Evolutionary conservation across 495 filamentous ascomycete genomes (phyloP).

Genomic region (Neurospora sp.): DNA sequence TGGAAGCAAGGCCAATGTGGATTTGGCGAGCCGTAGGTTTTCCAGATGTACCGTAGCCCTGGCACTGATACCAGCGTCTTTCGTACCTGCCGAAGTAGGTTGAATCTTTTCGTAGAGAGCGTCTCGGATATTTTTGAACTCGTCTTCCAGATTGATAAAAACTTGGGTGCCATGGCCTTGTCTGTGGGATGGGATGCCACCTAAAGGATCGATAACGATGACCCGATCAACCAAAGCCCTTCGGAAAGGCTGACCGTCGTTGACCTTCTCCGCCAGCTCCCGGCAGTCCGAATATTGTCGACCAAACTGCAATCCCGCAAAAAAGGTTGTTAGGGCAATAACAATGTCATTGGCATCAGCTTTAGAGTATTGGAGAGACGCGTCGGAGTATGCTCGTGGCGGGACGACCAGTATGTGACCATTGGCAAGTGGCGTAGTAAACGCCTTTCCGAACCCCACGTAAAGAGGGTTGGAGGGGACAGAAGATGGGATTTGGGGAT

Average conservation of each 20-base stretch:
- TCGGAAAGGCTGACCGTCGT: slow-evolving; percentile 33
- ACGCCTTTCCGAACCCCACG: slow-evolving; percentile 39
- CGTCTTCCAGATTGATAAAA: slow-evolving; percentile 93
- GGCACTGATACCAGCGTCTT: neutral
- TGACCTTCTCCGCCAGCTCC: slow-evolving; percentile 32
- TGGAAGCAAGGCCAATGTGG: slow-evolving; percentile 67
- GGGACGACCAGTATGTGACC: slow-evolving; percentile 74
- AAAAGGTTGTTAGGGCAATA: slow-evolving; percentile 59
- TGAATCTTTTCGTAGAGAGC: slow-evolving; percentile 37
- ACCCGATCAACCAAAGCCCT: slow-evolving; percentile 67
- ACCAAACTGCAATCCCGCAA: slow-evolving; percentile 49
- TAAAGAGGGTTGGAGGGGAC: slow-evolving; percentile 20
- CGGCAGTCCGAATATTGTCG: neutral
- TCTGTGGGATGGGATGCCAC: slow-evolving; percentile 69
- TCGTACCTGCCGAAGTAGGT: neutral
- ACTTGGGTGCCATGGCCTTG: slow-evolving; percentile 64
- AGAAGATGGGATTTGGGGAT: slow-evolving; percentile 15
- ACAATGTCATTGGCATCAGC: slow-evolving; percentile 58
- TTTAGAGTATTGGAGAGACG: slow-evolving; percentile 43
- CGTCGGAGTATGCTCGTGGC: slow-evolving; percentile 55
- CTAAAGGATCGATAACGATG: slow-evolving; percentile 79
- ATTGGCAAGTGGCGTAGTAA: slow-evolving; percentile 60
- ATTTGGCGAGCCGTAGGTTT: slow-evolving; percentile 62
- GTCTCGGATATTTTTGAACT: slow-evolving; percentile 56
- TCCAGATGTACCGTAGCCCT: slow-evolving; percentile 39